Percentiles rank a stretch among this genome's conserved stretches.
These are phyloP conservation scores for Saccharomycopsis hybrid DNA, from an alignment of 1,139 yeast genomes.

Conservation along the genomic window DNA sequence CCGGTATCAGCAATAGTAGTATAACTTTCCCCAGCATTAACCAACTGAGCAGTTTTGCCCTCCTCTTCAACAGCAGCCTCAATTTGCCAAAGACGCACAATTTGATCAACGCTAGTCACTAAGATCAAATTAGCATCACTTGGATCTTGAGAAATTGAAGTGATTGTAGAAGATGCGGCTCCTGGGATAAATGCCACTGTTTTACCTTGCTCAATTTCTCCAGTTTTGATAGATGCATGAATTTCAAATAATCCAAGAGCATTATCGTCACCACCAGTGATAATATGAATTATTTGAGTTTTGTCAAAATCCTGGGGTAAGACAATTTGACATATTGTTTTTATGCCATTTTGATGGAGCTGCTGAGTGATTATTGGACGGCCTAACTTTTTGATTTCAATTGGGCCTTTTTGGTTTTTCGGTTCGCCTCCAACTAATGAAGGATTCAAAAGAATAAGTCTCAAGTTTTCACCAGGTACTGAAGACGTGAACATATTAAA, in stretches of 20 bases:
- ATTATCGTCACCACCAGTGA: constrained; percentile 94
- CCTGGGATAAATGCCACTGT: constrained; percentile 32
- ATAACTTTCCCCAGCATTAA: constrained; percentile 40
- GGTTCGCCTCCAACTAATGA: too few species aligned
- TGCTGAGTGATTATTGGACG: constrained; percentile 36
- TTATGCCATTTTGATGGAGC: constrained; percentile 81
- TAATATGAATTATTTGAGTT: constrained; percentile 31
- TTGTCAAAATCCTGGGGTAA: too few species aligned
- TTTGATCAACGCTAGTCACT: constrained; percentile 74
- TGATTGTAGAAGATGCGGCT: constrained; percentile 86
- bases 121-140: constrained; percentile 32
- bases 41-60: constrained; percentile 23
- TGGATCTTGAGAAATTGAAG: constrained; percentile 43
- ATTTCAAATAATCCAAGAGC: constrained; percentile 48
- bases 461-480: too few species aligned
- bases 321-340: constrained; percentile 42
- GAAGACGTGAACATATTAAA: not conserved
- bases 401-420: too few species aligned
- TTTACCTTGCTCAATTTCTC: not conserved
- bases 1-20: constrained; percentile 93
- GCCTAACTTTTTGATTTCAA: too few species aligned
- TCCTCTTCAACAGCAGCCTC: too few species aligned
- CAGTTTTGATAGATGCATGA: constrained; percentile 22
- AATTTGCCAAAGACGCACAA: constrained; percentile 69
- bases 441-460: too few species aligned